Percentiles rank a stretch among this genome's conserved stretches.
Conservation (phyloP, 78 protist genomes). For the Isochrysis galbana region DNA sequence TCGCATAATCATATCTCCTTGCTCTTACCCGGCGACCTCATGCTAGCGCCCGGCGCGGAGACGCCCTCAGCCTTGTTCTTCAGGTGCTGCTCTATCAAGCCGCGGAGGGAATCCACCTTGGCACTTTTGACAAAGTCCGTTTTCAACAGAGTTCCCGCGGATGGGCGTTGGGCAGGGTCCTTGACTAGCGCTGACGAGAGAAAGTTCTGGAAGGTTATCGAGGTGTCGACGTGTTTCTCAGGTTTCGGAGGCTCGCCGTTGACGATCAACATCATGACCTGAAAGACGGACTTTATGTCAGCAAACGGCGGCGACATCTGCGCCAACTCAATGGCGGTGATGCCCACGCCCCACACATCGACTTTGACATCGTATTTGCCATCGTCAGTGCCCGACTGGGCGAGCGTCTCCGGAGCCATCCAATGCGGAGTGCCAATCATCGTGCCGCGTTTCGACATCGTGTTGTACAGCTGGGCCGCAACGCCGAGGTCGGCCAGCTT, state of each 20-base stretch:
- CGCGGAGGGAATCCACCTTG: background rate
- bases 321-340: slow-evolving; percentile 75
- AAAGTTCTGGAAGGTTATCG: slow-evolving; percentile 34
- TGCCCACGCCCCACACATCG: slow-evolving; percentile 83
- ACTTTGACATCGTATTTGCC: slow-evolving; percentile 44
- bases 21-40: too few relatives aligned
- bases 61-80: background rate
- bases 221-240: background rate
- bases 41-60: background rate
- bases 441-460: slow-evolving; percentile 36
- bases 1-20: too few relatives aligned
- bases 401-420: slow-evolving; percentile 83
- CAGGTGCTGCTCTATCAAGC: background rate
- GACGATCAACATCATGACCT: slow-evolving; percentile 76
- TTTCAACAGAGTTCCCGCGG: slow-evolving; percentile 2
- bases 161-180: slow-evolving; percentile 59
- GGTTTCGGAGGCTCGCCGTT: slow-evolving; percentile 65
- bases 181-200: slow-evolving; percentile 49
- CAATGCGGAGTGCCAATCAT: slow-evolving; percentile 88
- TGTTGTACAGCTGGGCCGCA: slow-evolving; percentile 2
- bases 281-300: background rate
- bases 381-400: slow-evolving; percentile 40
- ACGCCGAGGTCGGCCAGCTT: slow-evolving; percentile 40
- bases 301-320: slow-evolving; percentile 62
- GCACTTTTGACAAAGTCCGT: background rate